These are phyloP conservation scores for Boletus sp. DNA, from an alignment of 1,284 basidiomycete species.

Conservation along the genomic window DNA sequence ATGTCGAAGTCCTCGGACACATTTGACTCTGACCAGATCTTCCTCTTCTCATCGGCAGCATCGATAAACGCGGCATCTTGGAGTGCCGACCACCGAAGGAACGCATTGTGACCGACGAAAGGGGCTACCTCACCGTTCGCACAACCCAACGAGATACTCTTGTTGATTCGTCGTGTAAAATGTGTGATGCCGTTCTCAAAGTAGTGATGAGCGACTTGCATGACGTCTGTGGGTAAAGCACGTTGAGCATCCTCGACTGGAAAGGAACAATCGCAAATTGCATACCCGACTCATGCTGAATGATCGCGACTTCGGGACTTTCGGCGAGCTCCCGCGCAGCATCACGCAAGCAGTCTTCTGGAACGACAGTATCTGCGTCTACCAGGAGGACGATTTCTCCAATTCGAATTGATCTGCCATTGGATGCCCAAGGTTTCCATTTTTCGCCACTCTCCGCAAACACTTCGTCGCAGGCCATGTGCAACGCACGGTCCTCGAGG, in stretches of 20 bases:
- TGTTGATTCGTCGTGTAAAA: constrained; percentile 78
- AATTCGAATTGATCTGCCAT: constrained; percentile 53
- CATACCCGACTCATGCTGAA: constrained; percentile 75
- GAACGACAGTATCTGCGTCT: constrained; percentile 81
- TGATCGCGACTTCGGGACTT: constrained; percentile 66
- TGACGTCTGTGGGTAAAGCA: constrained; percentile 50
- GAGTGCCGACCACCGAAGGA: constrained; percentile 79
- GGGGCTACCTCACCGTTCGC: constrained; percentile 80
- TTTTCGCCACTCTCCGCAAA: constrained; percentile 49
- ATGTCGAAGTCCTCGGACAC: constrained; percentile 89
- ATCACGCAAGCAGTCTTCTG: constrained; percentile 81
- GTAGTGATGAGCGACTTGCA: constrained; percentile 83
- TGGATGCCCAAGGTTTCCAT: constrained; percentile 69
- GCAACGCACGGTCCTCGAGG: constrained; percentile 62
- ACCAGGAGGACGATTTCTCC: constrained; percentile 70
- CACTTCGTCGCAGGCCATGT: constrained; percentile 64
- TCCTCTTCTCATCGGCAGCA: constrained; percentile 48
- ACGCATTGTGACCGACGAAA: constrained; percentile 87
- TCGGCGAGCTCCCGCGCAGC: constrained; percentile 76
- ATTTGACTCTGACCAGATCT: constrained; percentile 82
- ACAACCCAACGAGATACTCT: constrained; percentile 69
- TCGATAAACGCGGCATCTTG: constrained; percentile 78
- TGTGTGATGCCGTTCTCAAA: constrained; percentile 85
- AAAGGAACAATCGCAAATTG: background rate
- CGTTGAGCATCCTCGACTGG: background rate